phyloP scores from a whole-genome alignment of 169 alveolate species.

The Plasmodium yoelii region DNA sequence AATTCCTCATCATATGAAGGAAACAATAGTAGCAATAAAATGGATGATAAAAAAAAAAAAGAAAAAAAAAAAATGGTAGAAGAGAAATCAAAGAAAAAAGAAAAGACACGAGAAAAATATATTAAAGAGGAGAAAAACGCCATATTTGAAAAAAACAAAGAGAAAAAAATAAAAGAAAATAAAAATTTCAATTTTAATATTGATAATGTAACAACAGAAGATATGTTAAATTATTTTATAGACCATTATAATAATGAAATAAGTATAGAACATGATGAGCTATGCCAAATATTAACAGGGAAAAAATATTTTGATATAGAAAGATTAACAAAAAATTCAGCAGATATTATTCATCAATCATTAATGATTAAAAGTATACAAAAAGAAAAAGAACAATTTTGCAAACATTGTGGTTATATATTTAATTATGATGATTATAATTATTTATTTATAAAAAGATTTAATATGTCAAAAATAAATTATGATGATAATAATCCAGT shows the following conservation, averaged over 20 bases:
- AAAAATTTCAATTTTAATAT: slow-evolving; percentile 35
- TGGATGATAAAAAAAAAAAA: background rate
- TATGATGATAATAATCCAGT: background rate
- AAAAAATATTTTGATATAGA: slow-evolving; percentile 60
- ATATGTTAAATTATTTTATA: slow-evolving; percentile 42
- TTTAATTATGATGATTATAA: slow-evolving; percentile 71
- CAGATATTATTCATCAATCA: slow-evolving; percentile 30
- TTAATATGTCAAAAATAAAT: background rate
- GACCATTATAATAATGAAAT: slow-evolving; percentile 17
- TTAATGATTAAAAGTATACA: slow-evolving; percentile 48
- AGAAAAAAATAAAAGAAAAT: slow-evolving; percentile 10
- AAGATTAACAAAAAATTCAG: slow-evolving; percentile 56
- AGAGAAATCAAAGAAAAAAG: background rate
- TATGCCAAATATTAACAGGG: slow-evolving; percentile 75
- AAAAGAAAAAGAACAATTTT: slow-evolving; percentile 39
- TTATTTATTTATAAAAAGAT: slow-evolving; percentile 36
- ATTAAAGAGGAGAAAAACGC: background rate
- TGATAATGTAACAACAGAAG: slow-evolving; percentile 35
- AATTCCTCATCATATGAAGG: background rate
- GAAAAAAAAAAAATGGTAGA: slow-evolving; percentile 2
- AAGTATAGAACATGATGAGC: slow-evolving; percentile 69
- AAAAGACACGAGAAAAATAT: background rate
- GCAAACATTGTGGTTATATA: slow-evolving; percentile 69
- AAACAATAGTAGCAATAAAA: slow-evolving; percentile 9
- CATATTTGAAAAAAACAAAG: background rate